Percentiles rank a stretch among this genome's conserved stretches.
phyloP scores from a whole-genome alignment of 2,329 filamentous ascomycete species.

The Fusarium nodosum region DNA sequence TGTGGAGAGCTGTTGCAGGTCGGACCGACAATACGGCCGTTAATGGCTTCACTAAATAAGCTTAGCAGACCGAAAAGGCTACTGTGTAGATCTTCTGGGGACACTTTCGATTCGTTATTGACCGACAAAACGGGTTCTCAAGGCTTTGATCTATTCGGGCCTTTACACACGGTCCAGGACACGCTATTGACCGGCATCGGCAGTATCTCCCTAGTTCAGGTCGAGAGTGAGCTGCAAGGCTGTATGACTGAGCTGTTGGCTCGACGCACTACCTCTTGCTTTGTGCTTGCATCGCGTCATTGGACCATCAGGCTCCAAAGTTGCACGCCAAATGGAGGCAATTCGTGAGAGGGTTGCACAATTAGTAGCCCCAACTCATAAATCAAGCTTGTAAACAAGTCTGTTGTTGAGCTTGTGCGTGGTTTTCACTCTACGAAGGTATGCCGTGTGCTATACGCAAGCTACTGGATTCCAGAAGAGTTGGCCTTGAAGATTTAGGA shows the following conservation, averaged over 20 bases:
- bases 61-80: conserved; percentile 22
- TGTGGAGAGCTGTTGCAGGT: conserved; percentile 33
- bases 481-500: background rate
- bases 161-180: conserved; percentile 17
- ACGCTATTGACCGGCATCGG: conserved; percentile 35
- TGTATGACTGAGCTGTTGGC: conserved; percentile 9
- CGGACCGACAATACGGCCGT: conserved; percentile 37
- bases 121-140: conserved; percentile 7
- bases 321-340: background rate
- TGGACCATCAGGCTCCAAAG: conserved; percentile 1
- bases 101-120: background rate
- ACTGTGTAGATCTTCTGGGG: conserved; percentile 28
- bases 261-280: background rate
- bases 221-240: conserved; percentile 8
- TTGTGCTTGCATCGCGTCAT: background rate
- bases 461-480: background rate
- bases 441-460: no score
- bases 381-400: background rate
- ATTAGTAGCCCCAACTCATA: background rate
- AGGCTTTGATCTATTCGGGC: conserved; percentile 28
- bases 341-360: background rate
- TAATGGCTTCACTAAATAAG: conserved; percentile 25
- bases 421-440: no score
- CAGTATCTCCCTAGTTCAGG: conserved; percentile 19
- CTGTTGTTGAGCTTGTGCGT: background rate